Base-by-base conservation (phyloP, 1,139 yeast species). In the Debaryomyces psychrophilus region DNA sequence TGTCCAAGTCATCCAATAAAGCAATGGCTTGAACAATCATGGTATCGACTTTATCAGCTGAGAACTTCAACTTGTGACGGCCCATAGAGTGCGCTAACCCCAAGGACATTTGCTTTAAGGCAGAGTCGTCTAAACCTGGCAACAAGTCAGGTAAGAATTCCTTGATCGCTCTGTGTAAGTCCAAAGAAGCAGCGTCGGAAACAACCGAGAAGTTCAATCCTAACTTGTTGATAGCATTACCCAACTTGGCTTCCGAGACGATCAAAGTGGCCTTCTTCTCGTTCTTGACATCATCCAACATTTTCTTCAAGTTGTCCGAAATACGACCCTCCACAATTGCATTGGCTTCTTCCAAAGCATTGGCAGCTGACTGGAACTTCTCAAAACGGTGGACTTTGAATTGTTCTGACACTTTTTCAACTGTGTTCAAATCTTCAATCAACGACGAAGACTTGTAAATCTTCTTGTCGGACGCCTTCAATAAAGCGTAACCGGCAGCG, bases 21-120 rank as follows among this genome's bases (percentile, higher is more conserved):
- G 99, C 97, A 73, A 93, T 93, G 49, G 99, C 99, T 78, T 95
- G 99, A 54, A 93, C 95, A 68, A 93, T 90, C 97, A 92, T 92
- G 59, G 95, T 93, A 73, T 93, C 99, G 50, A 90, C 97, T 76
- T 93, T 93, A 69, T 93, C 98, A 54, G 98, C 97, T 50, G 95
- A 87, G 66, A 93, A 93, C 76, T 95, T 93, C 68, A 93, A 85
- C 78, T 93, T 95, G 71, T 92, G 95, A 76, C 99, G 92, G 64
- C 97, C 97, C 60, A 90, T 85, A 46, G 99, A 92, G 73, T 95
- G 98, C 44, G 97, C 96, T 67, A 93, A 83, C 79, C 97, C 97
- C 56, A 92, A 80, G 15, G 97, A 87, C 98, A 93, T 93, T 65
- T 95, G 95, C 54, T 88, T 85, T 60, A 93, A 73, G 58, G 90